Base-by-base conservation (phyloP, 2,329 filamentous ascomycete genomes). In the Nakataea oryzae region DNA sequence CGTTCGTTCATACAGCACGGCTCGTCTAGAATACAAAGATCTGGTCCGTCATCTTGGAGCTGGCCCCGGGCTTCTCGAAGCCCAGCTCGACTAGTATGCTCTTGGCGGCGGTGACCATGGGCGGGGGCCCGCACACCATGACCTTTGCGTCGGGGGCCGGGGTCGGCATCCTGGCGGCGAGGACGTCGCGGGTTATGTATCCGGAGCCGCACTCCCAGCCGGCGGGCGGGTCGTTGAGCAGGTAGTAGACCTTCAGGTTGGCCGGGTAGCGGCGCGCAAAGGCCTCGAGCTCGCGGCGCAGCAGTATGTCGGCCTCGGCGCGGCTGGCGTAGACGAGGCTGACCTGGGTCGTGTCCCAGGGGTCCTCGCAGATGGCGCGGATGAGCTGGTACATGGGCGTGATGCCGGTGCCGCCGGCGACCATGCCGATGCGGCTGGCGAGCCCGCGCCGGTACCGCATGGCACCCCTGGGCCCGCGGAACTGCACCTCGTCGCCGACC, bases 301-400 rank as follows among this genome's bases (percentile, higher is more conserved):
- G 71, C 9, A 88, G 69, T 62, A 88, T 87, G 65, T 88, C 86
- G 2, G 75, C 75, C 65, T 86, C 83, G 0, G 75, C 76, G 1
- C 79, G 75, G 70, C 86, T 87, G 32, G 82, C 85, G 64, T 86
- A 86, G 32, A 88, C 70, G 5, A 88, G 72, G 57, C 74, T 80
- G 55, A 87, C 70, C 65, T 82, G 71, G 0, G 86, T 87, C 1
- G 74, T 75, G 64, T 88, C 86, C 8, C 71, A 73, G n/a, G 79
- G 74, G 61, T 87, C 81, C 67, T 86, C 84, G 67, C 83, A 85
- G 62, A 87, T 85, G 56, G 83, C 83, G 4, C 84, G 80, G 67
- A 87, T 86, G 8, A 88, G 71, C 68, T 87, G 84, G 69, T 78
- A 84, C 79, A 85, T 82, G 3, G 83, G 82, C 1, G 82, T 81